Conservation (phyloP, 2,329 filamentous ascomycete genomes). For the Leptographium wingfieldii region DNA sequence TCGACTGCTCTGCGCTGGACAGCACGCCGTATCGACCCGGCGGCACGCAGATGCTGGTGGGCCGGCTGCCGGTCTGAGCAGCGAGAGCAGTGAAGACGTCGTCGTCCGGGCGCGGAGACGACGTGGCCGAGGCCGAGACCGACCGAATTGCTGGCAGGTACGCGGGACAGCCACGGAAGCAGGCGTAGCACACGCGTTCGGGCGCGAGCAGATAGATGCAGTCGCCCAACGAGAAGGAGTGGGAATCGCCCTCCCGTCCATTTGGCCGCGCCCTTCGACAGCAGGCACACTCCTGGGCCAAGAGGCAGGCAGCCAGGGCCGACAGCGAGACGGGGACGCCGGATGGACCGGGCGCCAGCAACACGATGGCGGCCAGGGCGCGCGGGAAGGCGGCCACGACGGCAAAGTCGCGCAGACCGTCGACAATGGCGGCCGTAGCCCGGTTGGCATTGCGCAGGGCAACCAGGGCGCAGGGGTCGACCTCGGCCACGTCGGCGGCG, state of each 20-base stretch:
- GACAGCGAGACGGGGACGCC: background rate
- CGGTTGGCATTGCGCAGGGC: slow-evolving; percentile 10
- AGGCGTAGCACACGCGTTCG: slow-evolving; percentile 11
- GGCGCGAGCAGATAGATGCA: slow-evolving; percentile 11
- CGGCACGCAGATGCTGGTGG: slow-evolving; percentile 6
- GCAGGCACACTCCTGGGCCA: slow-evolving; percentile 7
- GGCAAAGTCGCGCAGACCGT: slow-evolving; percentile 9
- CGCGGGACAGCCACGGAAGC: slow-evolving; percentile 10
- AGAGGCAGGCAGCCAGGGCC: slow-evolving; percentile 9
- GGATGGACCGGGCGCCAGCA: background rate
- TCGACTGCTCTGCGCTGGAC: slow-evolving; percentile 5
- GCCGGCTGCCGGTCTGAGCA: background rate
- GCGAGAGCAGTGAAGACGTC: background rate
- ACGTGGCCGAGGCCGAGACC: background rate
- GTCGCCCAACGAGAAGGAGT: slow-evolving; percentile 7
- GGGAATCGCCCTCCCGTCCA: background rate
- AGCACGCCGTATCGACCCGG: slow-evolving; percentile 11
- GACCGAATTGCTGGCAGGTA: slow-evolving; percentile 9
- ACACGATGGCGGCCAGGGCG: slow-evolving; percentile 8
- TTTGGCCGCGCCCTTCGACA: background rate
- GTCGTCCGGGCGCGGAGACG: background rate
- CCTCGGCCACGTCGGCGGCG: slow-evolving; percentile 6
- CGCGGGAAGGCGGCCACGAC: slow-evolving; percentile 10
- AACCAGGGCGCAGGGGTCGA: slow-evolving; percentile 7
- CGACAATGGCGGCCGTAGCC: slow-evolving; percentile 6